Base-by-base conservation (phyloP, 73 alveolate genomes). In the Blepharisma japonicum region DNA sequence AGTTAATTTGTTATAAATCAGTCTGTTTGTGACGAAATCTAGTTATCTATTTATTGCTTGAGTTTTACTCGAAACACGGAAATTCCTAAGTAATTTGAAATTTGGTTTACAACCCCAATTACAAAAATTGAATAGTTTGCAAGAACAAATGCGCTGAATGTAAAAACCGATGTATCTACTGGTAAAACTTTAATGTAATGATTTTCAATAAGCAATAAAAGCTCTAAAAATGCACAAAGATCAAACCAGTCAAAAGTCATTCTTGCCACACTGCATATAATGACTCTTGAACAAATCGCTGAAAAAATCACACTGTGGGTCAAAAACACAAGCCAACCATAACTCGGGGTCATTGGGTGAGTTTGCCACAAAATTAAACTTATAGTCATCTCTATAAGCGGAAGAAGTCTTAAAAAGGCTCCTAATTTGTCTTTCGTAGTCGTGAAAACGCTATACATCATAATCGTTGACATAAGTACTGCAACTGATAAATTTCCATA, bases 221-320 rank as follows among this genome's bases (percentile, higher is more conserved):
- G 23, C 74, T 61, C 74, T n/a, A 61, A 14, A 9, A 61, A 18
- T 9, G 23, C 47, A 5, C 23, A n/a, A 25, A 61, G 74, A 25
- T 61, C 50, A 39, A 61, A 61, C 74, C 74, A 61, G 47, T 25
- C 46, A 25, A 61, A 61, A 8, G 14, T 61, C 74, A 61, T 61
- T 14, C 14, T 25, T 4, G 49, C 46, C 23, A 39, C 14, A 2
- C 49, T 18, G 48, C 74, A 61, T 8, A 61, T 61, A 48, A 61
- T 61, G 18, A 61, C 47, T 61, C 47, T 61, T 61, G 74, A 61
- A 25, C 23, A 14, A 14, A 61, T 14, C 23, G 18, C 46, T 8
- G 74, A n/a, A 25, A 61, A 61, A 25, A 61, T 25, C 46, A 61
- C 18, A 2, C 74, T 39, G 47, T 61, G 74, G 18, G 23, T 25